A percentile compares a stretch with the other conserved stretches of the same genome.
phyloP scores from a whole-genome alignment of 208 protist species.

The Acanthamoeba lenticulata region DNA sequence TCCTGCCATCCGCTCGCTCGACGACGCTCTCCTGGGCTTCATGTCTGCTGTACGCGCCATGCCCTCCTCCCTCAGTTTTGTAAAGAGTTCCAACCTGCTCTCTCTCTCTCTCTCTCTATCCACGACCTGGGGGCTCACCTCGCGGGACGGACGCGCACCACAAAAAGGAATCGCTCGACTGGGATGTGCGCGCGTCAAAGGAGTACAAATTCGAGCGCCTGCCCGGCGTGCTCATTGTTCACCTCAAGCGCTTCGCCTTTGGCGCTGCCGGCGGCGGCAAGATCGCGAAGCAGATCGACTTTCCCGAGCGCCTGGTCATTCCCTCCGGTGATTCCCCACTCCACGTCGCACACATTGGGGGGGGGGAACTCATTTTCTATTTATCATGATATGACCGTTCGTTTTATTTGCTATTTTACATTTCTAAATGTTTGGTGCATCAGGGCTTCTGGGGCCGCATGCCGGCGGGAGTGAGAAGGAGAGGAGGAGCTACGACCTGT shows the following conservation, averaged over 20 bases:
- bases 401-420: too few relatives aligned
- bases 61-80: not conserved
- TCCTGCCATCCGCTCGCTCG: not conserved
- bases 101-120: too few relatives aligned
- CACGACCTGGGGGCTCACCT: not conserved
- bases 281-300: conserved; percentile 6
- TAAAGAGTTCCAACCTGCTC: not conserved
- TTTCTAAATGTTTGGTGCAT: not conserved
- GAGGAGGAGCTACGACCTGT: not conserved
- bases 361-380: too few relatives aligned
- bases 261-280: not conserved
- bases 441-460: not conserved
- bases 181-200: not conserved
- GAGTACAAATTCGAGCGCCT: not conserved
- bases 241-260: conserved; percentile 39
- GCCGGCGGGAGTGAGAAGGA: not conserved
- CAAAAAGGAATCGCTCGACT: not conserved
- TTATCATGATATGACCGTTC: too few relatives aligned
- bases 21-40: not conserved
- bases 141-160: not conserved
- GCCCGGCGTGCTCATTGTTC: not conserved
- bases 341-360: not conserved
- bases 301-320: conserved; percentile 15
- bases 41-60: not conserved
- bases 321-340: not conserved